Base-by-base conservation (phyloP, 331 rosid genomes). In the Pyrus hybrid region DNA sequence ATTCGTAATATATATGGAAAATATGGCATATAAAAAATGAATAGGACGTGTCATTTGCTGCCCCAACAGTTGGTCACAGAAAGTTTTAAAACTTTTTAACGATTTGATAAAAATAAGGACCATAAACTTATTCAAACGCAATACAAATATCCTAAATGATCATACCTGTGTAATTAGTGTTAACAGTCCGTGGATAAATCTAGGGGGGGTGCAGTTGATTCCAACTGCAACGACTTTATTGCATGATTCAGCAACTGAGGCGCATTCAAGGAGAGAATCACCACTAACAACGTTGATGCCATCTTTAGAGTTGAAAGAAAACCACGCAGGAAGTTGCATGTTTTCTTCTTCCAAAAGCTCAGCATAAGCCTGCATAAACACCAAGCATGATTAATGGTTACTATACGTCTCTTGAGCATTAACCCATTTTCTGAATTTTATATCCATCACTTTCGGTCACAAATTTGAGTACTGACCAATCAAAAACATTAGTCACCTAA, bases 181-280 rank as follows among this genome's bases (percentile, higher is more conserved):
- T 79, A 94, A 85, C 66, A 92, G 83, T 64, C 67, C 96, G 69
- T 83, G 96, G 75, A 94, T 87, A 83, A 84, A 94, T 86, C 99
- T 89, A 16, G 99, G 99, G 7, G 99, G 96, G 74, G 99, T 94
- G 80, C 97, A 94, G 86, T 94, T 94, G 80, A 94, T 88, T 72
- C 99, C 99, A 51, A 89, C 86, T 33, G 97, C 97, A 43, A 92
- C 88, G 71, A 87, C 91, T 70, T 85, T 84, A 77, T 85, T 76
- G 81, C 97, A 92, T 63, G 97, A 85, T 73, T 94, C 96, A 76
- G 97, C 96, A 87, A 92, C 80, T 21, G 85, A 73, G 57, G 87
- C 85, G 67, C 97, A 94, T 67, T 92, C 93, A 56, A 41, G 76
- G 51, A 92, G 28, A 72, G 98, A 90, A 83, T 94, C 98, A 6